Evolutionary conservation across 2,329 filamentous ascomycete genomes (phyloP).

Genomic region (Scedosporium aurantiacum): DNA sequence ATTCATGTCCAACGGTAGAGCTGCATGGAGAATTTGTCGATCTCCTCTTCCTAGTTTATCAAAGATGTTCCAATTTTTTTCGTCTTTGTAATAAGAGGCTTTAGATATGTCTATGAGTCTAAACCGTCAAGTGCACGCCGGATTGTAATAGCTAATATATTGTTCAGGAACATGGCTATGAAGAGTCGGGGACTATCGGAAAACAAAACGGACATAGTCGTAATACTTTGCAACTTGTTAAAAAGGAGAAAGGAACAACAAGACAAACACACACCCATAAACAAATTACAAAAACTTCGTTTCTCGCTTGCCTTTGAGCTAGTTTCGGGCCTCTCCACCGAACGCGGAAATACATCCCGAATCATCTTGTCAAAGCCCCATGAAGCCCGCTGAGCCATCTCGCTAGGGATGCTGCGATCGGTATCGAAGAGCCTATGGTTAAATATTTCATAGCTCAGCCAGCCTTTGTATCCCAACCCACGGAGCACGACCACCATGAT

Average conservation of each 20-base stretch:
- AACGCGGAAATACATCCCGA: conserved; percentile 21
- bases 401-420: conserved; percentile 37
- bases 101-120: too few species aligned
- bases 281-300: conserved; percentile 1
- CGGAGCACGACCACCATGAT: conserved; percentile 52
- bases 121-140: too few species aligned
- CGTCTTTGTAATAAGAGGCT: too few species aligned
- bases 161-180: too few species aligned
- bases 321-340: conserved; percentile 4
- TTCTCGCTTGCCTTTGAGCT: background rate
- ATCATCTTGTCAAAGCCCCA: conserved; percentile 40
- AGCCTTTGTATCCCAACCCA: conserved; percentile 55
- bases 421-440: conserved; percentile 45
- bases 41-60: too few species aligned
- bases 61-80: too few species aligned
- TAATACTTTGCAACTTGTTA: too few species aligned
- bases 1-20: too few species aligned
- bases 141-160: too few species aligned
- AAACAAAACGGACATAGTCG: too few species aligned
- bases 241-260: background rate
- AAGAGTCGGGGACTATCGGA: too few species aligned
- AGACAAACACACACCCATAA: background rate
- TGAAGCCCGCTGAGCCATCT: conserved; percentile 41
- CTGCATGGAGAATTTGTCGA: too few species aligned
- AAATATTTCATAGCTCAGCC: conserved; percentile 64